Percentiles rank a stretch among this genome's conserved stretches.
These are phyloP conservation scores for Papilionanthe hybrid DNA, from an alignment of 116 monocot species.

Conservation along the genomic window DNA sequence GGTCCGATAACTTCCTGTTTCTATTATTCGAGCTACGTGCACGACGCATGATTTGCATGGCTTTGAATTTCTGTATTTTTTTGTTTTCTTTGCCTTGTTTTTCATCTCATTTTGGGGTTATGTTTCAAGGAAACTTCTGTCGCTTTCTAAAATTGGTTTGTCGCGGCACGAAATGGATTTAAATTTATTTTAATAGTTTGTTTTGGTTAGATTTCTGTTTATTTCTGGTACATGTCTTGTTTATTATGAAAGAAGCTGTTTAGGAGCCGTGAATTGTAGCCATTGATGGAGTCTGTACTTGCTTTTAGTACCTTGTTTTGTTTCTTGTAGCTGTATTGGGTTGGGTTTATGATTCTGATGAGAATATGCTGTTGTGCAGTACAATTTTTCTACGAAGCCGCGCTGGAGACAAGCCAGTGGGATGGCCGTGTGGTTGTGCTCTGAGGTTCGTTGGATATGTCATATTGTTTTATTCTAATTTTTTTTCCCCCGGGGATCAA, in stretches of 20 bases:
- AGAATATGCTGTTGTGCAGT: neutral
- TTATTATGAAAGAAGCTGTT: neutral
- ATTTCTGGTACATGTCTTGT: neutral
- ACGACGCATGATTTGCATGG: neutral
- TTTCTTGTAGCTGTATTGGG: neutral
- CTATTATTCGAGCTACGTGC: neutral
- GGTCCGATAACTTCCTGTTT: neutral
- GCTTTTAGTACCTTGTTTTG: neutral
- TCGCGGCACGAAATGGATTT: too few relatives aligned
- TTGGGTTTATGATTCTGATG: neutral
- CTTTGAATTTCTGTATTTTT: neutral
- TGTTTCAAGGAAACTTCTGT: too few relatives aligned
- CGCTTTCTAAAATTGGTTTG: too few relatives aligned
- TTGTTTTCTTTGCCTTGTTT: neutral
- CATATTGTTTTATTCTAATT: neutral
- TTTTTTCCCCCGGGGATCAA: neutral
- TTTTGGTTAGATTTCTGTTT: too few relatives aligned
- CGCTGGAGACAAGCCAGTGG: neutral
- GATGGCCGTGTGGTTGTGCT: neutral
- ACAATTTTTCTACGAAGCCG: neutral
- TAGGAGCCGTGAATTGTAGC: neutral
- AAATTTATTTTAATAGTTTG: too few relatives aligned
- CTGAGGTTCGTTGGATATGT: neutral
- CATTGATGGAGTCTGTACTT: neutral
- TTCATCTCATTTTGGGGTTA: neutral